These are phyloP conservation scores for Phytophthora pistaciae DNA, from an alignment of 352 stramenopile genomes.

Conservation along the genomic window DNA sequence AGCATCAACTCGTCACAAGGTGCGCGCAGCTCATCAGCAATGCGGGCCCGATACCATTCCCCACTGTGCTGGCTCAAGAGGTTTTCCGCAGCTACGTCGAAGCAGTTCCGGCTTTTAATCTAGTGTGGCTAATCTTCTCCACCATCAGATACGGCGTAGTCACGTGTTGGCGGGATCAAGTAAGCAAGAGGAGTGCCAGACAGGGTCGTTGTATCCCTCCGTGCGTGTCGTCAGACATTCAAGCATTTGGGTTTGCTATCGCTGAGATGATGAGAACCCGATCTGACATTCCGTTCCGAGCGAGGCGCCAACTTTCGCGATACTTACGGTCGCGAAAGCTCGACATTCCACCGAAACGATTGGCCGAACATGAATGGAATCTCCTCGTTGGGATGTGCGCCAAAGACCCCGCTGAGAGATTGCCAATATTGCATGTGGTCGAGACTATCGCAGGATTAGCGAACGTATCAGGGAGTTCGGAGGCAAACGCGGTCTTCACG, in stretches of 20 bases:
- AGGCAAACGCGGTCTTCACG: neutral
- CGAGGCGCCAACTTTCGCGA: neutral
- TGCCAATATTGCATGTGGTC: neutral
- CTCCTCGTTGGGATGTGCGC: conserved; percentile 2
- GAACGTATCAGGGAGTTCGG: neutral
- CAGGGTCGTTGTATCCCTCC: neutral
- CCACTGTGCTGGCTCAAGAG: neutral
- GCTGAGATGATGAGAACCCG: neutral
- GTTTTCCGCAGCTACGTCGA: neutral
- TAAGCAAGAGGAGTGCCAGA: neutral
- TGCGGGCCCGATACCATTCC: neutral
- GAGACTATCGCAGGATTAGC: neutral
- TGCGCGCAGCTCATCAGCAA: neutral
- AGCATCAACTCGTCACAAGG: neutral
- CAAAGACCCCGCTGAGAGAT: neutral
- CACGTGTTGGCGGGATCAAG: neutral
- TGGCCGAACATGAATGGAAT: neutral
- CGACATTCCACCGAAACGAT: neutral
- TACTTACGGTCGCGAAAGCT: neutral
- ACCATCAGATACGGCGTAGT: neutral
- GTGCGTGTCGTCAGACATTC: neutral
- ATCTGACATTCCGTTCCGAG: neutral
- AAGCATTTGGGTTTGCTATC: neutral
- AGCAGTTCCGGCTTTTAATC: neutral
- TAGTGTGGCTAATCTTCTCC: neutral